phyloP scores from a whole-genome alignment of 148 eudicot species.

The Agrostemma githago region DNA sequence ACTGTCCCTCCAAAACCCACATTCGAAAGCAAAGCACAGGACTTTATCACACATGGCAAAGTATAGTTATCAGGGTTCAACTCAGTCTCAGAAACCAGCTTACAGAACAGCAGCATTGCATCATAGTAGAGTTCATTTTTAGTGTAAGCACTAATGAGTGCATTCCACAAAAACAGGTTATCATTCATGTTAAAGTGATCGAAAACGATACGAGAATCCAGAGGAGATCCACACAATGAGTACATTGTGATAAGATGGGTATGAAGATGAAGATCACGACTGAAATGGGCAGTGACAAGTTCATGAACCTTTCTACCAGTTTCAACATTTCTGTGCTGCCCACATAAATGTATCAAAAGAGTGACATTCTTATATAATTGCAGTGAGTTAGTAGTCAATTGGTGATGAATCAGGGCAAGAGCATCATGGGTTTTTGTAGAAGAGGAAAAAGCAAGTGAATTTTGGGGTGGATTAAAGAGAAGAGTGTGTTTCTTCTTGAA shows the following conservation, averaged over 20 bases:
- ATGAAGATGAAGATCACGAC: slow-evolving; percentile 32
- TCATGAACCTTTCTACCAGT: slow-evolving; percentile 38
- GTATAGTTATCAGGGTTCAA: slow-evolving; percentile 56
- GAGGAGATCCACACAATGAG: slow-evolving; percentile 41
- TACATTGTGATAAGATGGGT: slow-evolving; percentile 53
- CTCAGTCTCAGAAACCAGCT: slow-evolving; percentile 28
- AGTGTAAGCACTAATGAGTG: slow-evolving; percentile 47
- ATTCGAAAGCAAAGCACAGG: slow-evolving; percentile 42
- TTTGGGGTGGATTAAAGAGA: slow-evolving; percentile 10
- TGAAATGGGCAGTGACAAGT: slow-evolving; percentile 31
- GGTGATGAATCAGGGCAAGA: slow-evolving; percentile 22
- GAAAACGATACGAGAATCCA: slow-evolving; percentile 35
- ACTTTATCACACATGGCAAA: slow-evolving; percentile 56
- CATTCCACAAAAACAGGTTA: slow-evolving; percentile 54
- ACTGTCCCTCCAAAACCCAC: slow-evolving; percentile 32
- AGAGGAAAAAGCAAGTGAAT: slow-evolving; percentile 8
- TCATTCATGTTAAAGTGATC: slow-evolving; percentile 27
- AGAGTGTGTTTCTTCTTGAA: neutral
- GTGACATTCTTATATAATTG: slow-evolving; percentile 27
- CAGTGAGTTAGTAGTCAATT: slow-evolving; percentile 3
- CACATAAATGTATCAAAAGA: slow-evolving; percentile 45
- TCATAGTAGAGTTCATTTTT: slow-evolving; percentile 45
- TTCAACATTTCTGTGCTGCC: slow-evolving; percentile 33
- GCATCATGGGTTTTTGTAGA: slow-evolving; percentile 25
- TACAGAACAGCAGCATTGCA: slow-evolving; percentile 33